A percentile compares a stretch with the other conserved stretches of the same genome.
These are phyloP conservation scores for Ophiostoma pallidulum DNA, from an alignment of 2,329 filamentous ascomycete species.

Conservation along the genomic window DNA sequence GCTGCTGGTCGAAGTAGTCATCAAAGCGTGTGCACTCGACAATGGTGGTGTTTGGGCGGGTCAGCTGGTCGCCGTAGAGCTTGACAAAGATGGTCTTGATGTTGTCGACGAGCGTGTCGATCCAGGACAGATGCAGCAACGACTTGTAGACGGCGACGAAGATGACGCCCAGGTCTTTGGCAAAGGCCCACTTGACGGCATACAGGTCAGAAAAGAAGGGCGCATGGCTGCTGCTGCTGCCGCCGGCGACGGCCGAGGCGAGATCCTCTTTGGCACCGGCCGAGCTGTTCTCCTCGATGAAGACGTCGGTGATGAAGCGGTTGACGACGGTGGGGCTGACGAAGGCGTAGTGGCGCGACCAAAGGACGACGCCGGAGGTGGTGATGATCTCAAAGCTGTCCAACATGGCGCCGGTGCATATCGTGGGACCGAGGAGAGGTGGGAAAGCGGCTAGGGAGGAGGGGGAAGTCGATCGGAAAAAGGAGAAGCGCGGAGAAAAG, in stretches of 20 bases:
- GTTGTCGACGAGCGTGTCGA: slow-evolving; percentile 92
- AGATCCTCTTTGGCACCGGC: slow-evolving; percentile 50
- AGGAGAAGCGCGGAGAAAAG: not conserved
- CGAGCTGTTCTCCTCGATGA: slow-evolving; percentile 88
- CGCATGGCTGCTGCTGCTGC: slow-evolving; percentile 27
- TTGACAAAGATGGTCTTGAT: slow-evolving; percentile 86
- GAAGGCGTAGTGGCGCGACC: slow-evolving; percentile 78
- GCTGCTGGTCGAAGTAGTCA: slow-evolving; percentile 87
- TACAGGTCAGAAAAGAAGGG: slow-evolving; percentile 87
- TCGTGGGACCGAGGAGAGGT: not conserved
- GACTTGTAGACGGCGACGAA: slow-evolving; percentile 98
- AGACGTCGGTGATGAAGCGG: slow-evolving; percentile 89
- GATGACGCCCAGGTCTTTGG: slow-evolving; percentile 87
- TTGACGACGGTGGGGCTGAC: slow-evolving; percentile 81
- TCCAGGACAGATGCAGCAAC: slow-evolving; percentile 89
- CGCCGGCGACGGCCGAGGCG: slow-evolving; percentile 49
- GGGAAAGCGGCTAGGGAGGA: too few species aligned
- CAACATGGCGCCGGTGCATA: slow-evolving; percentile 52
- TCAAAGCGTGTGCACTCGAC: slow-evolving; percentile 76
- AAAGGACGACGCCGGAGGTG: slow-evolving; percentile 91
- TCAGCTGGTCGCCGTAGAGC: slow-evolving; percentile 80
- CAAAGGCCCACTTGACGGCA: slow-evolving; percentile 85
- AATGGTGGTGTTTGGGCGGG: slow-evolving; percentile 66
- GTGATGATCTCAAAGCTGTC: slow-evolving; percentile 96
- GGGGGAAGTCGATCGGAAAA: not conserved